Evolutionary conservation across 352 stramenopile genomes (phyloP), one percentile per base, ranked within the genome.

Genomic region (Blastocystis sp.): DNA sequence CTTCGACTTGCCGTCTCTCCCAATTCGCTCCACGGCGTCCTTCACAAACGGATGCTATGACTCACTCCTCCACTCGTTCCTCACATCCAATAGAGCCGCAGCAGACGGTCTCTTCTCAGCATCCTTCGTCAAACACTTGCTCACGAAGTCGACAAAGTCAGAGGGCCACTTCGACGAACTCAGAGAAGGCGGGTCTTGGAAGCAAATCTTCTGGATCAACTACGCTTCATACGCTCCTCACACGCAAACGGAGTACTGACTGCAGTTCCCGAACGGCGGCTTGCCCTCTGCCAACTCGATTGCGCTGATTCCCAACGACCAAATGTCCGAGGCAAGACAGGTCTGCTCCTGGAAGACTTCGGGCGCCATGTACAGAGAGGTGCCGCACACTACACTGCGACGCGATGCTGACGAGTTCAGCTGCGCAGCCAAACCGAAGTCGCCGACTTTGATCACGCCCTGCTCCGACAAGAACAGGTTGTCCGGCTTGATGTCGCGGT

Each of bases 141-240:
- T 90, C 21, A 97, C 91, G 89, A 98, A 98, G 89, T 97, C 89
- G 23, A 90, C 89, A 76, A 93, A 92, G 14, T 92, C 90, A 0
- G 82, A 38, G 1, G 90, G 91, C 90, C 90, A 93, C 28, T 89
- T 88, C 0, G 88, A 81, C 21, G 71, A 80, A 60, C 92, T 92
- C 59, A 93, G 92, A 81, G 97, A 91, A 62, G 89, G 91, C 2
- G 95, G 93, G 38, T 94, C 93, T 4, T 95, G 93, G 90, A 95
- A 95, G 62, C 94, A 95, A 89, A 99, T 99, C 87, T 99, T 93
- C 90, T 99, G 99, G 77, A 99, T 94, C 71, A 97, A 96, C 67
- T 74, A 86, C 19, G 28, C 21, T 1, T 43, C 19, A 81, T 17
- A 9, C 11, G 23, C 11, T n/a, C 14, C 4, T 21, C 2, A 1